These are phyloP conservation scores for Datisca glomerata DNA, from an alignment of 306 rosid genomes.

Conservation along the genomic window DNA sequence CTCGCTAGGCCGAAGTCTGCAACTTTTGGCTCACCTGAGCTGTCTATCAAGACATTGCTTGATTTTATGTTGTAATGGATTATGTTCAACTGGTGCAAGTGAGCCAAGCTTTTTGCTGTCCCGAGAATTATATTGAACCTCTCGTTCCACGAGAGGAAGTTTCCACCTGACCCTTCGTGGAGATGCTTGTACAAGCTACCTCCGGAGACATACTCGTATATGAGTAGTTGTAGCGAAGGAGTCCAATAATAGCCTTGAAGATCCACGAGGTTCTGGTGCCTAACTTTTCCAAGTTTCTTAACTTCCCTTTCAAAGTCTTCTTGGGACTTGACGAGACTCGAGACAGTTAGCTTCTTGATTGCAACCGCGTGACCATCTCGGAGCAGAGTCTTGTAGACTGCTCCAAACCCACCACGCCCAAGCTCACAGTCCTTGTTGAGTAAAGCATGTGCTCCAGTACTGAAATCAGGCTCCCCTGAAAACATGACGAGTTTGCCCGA, in stretches of 20 bases:
- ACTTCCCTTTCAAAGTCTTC: constrained; percentile 95
- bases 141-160: constrained; percentile 83
- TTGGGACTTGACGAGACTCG: constrained; percentile 95
- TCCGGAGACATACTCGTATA: constrained; percentile 66
- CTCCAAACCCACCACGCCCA: constrained; percentile 97
- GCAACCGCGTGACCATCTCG: constrained; percentile 89
- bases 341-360: constrained; percentile 95
- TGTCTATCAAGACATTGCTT: constrained; percentile 72
- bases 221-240: constrained; percentile 89
- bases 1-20: constrained; percentile 93
- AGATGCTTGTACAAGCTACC: constrained; percentile 91
- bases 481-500: constrained; percentile 99
- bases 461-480: constrained; percentile 94
- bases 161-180: constrained; percentile 76
- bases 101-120: constrained; percentile 83
- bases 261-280: constrained; percentile 78
- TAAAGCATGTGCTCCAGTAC: constrained; percentile 89
- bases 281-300: constrained; percentile 78
- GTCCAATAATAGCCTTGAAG: constrained; percentile 99
- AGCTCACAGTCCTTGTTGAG: constrained; percentile 99
- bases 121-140: constrained; percentile 86
- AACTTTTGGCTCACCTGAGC: constrained; percentile 77
- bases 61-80: constrained; percentile 95
- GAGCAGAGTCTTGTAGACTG: constrained; percentile 80
- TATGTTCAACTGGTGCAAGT: constrained; percentile 70